Evolutionary conservation across 2,329 filamentous ascomycete species (phyloP).

Genomic region (Talaromyces sp.): DNA sequence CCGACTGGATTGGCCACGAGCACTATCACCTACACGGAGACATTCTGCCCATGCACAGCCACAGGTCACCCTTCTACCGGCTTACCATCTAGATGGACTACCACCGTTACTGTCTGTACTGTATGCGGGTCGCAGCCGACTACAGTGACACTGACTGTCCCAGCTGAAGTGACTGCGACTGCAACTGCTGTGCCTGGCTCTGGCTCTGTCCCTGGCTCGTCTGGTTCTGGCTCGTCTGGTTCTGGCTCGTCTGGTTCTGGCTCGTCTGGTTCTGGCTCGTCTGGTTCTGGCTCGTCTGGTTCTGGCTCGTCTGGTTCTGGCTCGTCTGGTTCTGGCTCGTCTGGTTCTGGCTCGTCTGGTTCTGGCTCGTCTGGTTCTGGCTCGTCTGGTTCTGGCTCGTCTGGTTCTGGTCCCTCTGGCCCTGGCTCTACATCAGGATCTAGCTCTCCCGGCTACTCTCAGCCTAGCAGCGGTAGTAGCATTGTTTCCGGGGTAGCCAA

Average conservation of each 20-base stretch:
- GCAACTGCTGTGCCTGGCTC: slow-evolving; percentile 7
- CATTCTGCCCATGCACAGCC: slow-evolving; percentile 17
- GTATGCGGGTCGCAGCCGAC: slow-evolving; percentile 19
- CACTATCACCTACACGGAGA: slow-evolving; percentile 18
- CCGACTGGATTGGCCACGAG: slow-evolving; percentile 23
- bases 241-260: slow-evolving; percentile 5
- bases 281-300: background rate
- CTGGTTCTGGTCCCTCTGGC: slow-evolving; percentile 4
- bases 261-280: background rate
- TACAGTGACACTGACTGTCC: slow-evolving; percentile 15
- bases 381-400: background rate
- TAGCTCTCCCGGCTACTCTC: slow-evolving; percentile 5
- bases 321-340: background rate
- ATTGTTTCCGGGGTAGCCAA: background rate
- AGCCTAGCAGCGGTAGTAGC: slow-evolving; percentile 2
- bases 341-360: background rate
- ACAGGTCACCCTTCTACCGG: slow-evolving; percentile 11
- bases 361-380: background rate
- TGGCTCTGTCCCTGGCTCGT: background rate
- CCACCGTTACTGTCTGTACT: slow-evolving; percentile 16
- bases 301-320: slow-evolving; percentile 1
- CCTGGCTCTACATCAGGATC: background rate
- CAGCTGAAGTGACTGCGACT: slow-evolving; percentile 9
- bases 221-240: background rate
- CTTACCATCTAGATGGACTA: slow-evolving; percentile 13